Percentiles rank a stretch among this genome's conserved stretches.
These are phyloP conservation scores for Sordariomycetes sp. DNA, from an alignment of 2,329 filamentous ascomycete genomes.

Conservation along the genomic window DNA sequence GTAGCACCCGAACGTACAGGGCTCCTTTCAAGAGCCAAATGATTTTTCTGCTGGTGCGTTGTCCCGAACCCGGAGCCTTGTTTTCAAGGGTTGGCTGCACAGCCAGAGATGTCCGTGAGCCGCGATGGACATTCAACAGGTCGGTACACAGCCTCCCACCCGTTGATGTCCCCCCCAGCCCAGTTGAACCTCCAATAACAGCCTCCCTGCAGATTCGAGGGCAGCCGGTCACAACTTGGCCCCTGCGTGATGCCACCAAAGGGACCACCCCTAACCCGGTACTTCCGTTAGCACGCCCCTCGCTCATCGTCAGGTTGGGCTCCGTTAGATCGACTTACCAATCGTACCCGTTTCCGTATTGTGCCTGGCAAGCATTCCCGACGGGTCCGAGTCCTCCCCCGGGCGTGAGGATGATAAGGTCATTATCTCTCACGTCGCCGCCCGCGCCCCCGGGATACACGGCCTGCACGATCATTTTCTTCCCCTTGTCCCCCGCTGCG, in stretches of 20 bases:
- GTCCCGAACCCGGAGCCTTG: not conserved
- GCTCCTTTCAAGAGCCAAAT: too few relatives aligned
- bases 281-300: not conserved
- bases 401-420: constrained; percentile 11
- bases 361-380: constrained; percentile 7
- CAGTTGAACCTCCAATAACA: constrained; percentile 6
- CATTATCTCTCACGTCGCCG: constrained; percentile 8
- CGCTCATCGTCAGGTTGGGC: too few relatives aligned
- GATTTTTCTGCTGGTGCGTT: not conserved
- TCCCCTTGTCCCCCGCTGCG: constrained; percentile 3
- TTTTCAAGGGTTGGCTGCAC: not conserved
- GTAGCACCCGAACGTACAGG: too few relatives aligned
- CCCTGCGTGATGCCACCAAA: not conserved
- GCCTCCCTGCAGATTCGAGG: constrained; percentile 1
- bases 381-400: constrained; percentile 10
- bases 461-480: constrained; percentile 12
- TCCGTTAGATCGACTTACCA: constrained; percentile 6
- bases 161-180: constrained; percentile 5
- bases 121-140: not conserved
- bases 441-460: constrained; percentile 9
- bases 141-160: not conserved
- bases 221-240: not conserved
- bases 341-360: constrained; percentile 9
- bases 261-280: not conserved
- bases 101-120: constrained; percentile 1